Evolutionary conservation across 2,329 filamentous ascomycete genomes (phyloP).

Genomic region (Arthrobotrys iridis): DNA sequence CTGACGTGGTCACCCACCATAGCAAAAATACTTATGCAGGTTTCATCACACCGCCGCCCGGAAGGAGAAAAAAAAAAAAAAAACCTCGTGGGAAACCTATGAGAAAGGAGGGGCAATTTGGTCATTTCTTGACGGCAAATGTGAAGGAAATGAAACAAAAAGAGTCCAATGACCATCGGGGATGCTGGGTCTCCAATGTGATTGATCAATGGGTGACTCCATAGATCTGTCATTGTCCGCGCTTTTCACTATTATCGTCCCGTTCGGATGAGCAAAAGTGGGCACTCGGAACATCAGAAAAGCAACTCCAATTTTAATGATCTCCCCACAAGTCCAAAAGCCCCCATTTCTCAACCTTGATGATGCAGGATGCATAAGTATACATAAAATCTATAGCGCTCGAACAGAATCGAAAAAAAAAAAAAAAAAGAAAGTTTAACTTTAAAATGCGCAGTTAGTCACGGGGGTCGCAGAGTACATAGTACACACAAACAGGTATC

Average conservation of each 20-base stretch:
- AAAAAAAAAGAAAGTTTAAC: conserved; percentile 5
- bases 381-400: neutral
- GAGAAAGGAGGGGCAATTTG: conserved; percentile 35
- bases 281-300: conserved; percentile 24
- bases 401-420: conserved; percentile 10
- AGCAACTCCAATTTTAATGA: neutral
- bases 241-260: neutral
- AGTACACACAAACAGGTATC: neutral
- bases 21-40: conserved; percentile 37
- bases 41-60: conserved; percentile 50
- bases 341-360: conserved; percentile 16
- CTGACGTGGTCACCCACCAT: conserved; percentile 54
- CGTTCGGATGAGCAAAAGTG: conserved; percentile 17
- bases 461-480: neutral
- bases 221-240: conserved; percentile 26
- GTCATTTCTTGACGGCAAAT: neutral
- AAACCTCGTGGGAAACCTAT: neutral
- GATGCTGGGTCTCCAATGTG: conserved; percentile 13
- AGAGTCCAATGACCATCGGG: conserved; percentile 41
- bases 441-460: conserved; percentile 13
- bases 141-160: conserved; percentile 12
- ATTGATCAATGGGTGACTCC: conserved; percentile 26
- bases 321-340: conserved; percentile 6
- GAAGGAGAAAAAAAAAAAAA: conserved; percentile 6
- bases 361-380: conserved; percentile 14